Conservation (phyloP, 495 filamentous ascomycete genomes). For the Stereocaulon alpinum region DNA sequence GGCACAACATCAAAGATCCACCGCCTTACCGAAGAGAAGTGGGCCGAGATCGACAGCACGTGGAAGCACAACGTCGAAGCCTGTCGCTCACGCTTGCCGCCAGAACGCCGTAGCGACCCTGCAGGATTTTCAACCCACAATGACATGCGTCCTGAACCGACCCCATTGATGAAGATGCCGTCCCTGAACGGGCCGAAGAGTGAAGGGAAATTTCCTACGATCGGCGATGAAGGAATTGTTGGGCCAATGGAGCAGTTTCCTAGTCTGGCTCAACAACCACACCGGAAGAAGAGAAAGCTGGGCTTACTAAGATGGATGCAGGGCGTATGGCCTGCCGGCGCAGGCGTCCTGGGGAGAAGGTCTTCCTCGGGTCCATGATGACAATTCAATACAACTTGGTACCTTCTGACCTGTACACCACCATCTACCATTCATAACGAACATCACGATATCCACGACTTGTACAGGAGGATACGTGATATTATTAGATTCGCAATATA, state of each 20-base stretch:
- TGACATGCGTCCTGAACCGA: constrained; percentile 21
- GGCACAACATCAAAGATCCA: constrained; percentile 75
- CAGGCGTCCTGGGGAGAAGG: constrained; percentile 7
- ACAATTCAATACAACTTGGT: neutral
- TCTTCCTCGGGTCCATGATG: constrained; percentile 2
- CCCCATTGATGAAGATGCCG: constrained; percentile 49
- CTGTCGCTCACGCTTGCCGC: constrained; percentile 32
- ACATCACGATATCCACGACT: neutral
- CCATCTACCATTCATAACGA: neutral
- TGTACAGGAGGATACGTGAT: neutral
- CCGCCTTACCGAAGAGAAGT: constrained; percentile 71
- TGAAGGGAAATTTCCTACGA: constrained; percentile 74
- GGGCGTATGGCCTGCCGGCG: constrained; percentile 13
- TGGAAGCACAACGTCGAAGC: constrained; percentile 61
- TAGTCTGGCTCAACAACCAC: constrained; percentile 26
- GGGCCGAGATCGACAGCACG: constrained; percentile 59
- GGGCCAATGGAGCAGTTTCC: constrained; percentile 67
- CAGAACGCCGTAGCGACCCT: constrained; percentile 25
- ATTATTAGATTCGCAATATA: neutral
- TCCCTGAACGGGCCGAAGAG: constrained; percentile 50
- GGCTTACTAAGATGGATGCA: constrained; percentile 20
- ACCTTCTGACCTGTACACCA: neutral
- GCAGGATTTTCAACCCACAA: constrained; percentile 18
- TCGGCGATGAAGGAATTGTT: constrained; percentile 84
- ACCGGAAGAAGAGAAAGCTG: constrained; percentile 29